phyloP scores from a whole-genome alignment of 176 grass and related monocot species.

The Paspalum notatum region DNA sequence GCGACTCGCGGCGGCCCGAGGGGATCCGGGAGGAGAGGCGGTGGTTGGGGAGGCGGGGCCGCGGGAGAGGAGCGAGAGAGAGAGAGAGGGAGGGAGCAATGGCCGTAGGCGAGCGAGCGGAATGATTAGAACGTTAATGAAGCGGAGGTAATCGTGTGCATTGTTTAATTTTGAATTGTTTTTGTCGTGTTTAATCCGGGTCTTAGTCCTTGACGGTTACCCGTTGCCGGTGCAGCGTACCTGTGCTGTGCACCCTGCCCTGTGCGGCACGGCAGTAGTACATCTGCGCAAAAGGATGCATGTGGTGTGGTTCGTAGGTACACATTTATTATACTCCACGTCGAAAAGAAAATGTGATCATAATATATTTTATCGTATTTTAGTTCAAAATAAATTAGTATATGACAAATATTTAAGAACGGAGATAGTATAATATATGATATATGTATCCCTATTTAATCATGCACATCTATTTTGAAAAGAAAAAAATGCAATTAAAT shows the following conservation, averaged over 20 bases:
- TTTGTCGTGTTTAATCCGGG: background rate
- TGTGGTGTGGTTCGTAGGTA: background rate
- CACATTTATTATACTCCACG: background rate
- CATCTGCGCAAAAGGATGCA: background rate
- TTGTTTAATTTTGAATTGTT: slow-evolving; percentile 1
- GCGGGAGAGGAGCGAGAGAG: slow-evolving; percentile 10
- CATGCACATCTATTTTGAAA: no score
- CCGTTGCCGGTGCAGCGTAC: background rate
- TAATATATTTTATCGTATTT: no score
- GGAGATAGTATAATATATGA: no score
- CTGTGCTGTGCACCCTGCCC: no score
- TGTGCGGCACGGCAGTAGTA: background rate
- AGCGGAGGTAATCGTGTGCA: slow-evolving; percentile 15
- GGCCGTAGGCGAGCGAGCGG: slow-evolving; percentile 41
- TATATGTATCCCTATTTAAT: no score
- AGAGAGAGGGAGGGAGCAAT: background rate
- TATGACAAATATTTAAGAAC: no score
- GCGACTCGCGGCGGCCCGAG: slow-evolving; percentile 19
- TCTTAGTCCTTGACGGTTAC: background rate
- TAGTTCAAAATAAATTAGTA: no score
- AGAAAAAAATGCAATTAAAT: no score
- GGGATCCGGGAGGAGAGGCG: slow-evolving; percentile 38
- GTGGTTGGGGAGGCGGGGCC: background rate
- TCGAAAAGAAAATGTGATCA: no score
- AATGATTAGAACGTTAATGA: slow-evolving; percentile 52